These are phyloP conservation scores for Uronychia setigera DNA, from an alignment of 73 alveolate species.

Conservation along the genomic window DNA sequence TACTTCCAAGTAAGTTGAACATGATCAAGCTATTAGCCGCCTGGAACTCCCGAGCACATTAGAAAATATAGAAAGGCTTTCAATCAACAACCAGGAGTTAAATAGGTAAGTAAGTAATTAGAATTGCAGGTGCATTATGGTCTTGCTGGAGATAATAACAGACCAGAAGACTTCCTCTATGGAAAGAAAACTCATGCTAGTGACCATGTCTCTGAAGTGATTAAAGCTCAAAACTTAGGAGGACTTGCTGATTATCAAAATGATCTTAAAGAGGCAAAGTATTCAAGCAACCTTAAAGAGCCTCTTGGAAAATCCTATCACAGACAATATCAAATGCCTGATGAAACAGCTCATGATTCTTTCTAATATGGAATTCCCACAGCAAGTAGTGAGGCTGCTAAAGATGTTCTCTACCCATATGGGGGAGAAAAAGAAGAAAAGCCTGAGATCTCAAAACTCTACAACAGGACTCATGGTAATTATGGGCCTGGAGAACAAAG, in stretches of 20 bases:
- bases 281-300: slow-evolving; percentile 75
- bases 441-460: slow-evolving; percentile 58
- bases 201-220: slow-evolving; percentile 78
- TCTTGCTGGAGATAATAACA: slow-evolving; percentile 61
- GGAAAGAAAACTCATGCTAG: slow-evolving; percentile 72
- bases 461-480: slow-evolving; percentile 81
- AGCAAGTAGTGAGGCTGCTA: slow-evolving; percentile 58
- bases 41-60: slow-evolving; percentile 65
- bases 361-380: slow-evolving; percentile 81
- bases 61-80: slow-evolving; percentile 71
- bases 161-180: slow-evolving; percentile 61
- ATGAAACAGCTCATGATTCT: slow-evolving; percentile 19
- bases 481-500: slow-evolving; percentile 84
- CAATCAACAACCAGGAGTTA: slow-evolving; percentile 71
- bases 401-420: slow-evolving; percentile 68
- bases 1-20: neutral
- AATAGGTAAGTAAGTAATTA: slow-evolving; percentile 8
- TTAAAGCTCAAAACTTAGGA: slow-evolving; percentile 63
- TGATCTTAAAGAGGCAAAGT: slow-evolving; percentile 65
- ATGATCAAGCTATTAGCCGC: neutral
- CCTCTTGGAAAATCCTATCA: slow-evolving; percentile 75
- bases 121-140: slow-evolving; percentile 71
- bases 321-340: slow-evolving; percentile 74
- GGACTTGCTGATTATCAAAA: slow-evolving; percentile 75
- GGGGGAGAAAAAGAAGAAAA: slow-evolving; percentile 47